phyloP scores from a whole-genome alignment of 1,139 yeast species.

The Yamadazyma sp. region DNA sequence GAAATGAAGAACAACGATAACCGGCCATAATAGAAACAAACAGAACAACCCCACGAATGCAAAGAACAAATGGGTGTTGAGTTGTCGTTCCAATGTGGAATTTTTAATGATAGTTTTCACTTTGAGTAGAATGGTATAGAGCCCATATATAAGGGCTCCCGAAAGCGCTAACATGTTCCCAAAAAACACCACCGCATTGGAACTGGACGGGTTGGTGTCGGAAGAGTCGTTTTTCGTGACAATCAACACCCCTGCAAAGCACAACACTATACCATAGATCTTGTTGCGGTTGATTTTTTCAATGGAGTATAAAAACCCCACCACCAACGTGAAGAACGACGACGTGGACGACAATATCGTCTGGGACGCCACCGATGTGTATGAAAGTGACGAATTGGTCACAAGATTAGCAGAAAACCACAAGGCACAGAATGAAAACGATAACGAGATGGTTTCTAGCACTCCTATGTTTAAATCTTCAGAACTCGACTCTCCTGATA shows the following conservation, averaged over 20 bases:
- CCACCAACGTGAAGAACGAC: slow-evolving; percentile 82
- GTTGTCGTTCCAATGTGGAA: slow-evolving; percentile 61
- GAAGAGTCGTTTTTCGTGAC: slow-evolving; percentile 66
- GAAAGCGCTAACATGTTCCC: slow-evolving; percentile 81
- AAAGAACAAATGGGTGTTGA: slow-evolving; percentile 84
- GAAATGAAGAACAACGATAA: slow-evolving; percentile 62
- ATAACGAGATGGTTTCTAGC: slow-evolving; percentile 55
- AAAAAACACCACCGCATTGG: slow-evolving; percentile 47
- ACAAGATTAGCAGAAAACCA: slow-evolving; percentile 92
- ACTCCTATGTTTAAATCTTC: slow-evolving; percentile 25
- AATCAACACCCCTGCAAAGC: slow-evolving; percentile 75
- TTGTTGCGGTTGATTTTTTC: slow-evolving; percentile 69
- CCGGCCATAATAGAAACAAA: slow-evolving; percentile 78
- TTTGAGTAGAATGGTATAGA: slow-evolving; percentile 86
- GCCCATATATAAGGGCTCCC: slow-evolving; percentile 86
- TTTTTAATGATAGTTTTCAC: slow-evolving; percentile 50
- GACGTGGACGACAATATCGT: slow-evolving; percentile 90
- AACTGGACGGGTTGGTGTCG: slow-evolving; percentile 22
- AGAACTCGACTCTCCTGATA: background rate
- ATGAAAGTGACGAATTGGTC: slow-evolving; percentile 82
- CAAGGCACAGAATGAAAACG: slow-evolving; percentile 77
- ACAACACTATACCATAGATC: slow-evolving; percentile 64
- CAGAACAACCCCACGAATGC: slow-evolving; percentile 93
- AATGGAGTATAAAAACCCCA: slow-evolving; percentile 73
- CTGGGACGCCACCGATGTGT: slow-evolving; percentile 90